Base-by-base conservation (phyloP, 345 rosid genomes). In the Dovyalis caffra region DNA sequence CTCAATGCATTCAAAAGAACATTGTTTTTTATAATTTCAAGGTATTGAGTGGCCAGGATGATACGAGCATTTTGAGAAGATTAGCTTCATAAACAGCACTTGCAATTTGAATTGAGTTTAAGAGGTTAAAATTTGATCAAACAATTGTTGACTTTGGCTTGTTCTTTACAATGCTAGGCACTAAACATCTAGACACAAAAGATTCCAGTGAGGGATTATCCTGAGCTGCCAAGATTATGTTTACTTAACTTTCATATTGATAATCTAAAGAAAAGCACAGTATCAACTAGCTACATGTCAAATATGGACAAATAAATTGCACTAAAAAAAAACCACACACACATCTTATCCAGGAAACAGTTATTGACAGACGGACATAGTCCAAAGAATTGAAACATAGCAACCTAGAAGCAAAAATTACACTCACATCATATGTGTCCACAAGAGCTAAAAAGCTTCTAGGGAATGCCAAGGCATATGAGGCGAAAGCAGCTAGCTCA, bases 401-500 rank as follows among this genome's bases (percentile, higher is more conserved):
- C 45, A 43, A 38, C 71, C 66, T 12, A n/a, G 37, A 56, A 23
- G 69, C 3, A 28, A 77, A 61, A 71, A 37, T 58, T 67, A 60
- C 33, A 87, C 97, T 85, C 80, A 93, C 98, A 65, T 95, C 98
- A 53, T 93, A 93, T 68, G 98, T 93, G 74, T 95, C 98, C 31
- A 95, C 95, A 74, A 95, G 97, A 72, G 98, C 97, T 18, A 91
- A 86, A 83, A 95, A 89, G 85, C 82, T 78, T 6, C 74, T 85
- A 26, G 99, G 99, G 83, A 95, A 95, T 16, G 99, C 97, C 85
- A 93, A 78, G 26, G 99, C 99, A 70, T 95, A 95, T 38, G 97
- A 91, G 47, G 87, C 88, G 81, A 93, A 95, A 6, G 98, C 97
- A 61, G 99, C 93, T 33, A 95, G 91, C 85, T 95, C 99, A 29